Conservation (phyloP, 2,329 filamentous ascomycete species). For the Aspergillus tanneri region DNA sequence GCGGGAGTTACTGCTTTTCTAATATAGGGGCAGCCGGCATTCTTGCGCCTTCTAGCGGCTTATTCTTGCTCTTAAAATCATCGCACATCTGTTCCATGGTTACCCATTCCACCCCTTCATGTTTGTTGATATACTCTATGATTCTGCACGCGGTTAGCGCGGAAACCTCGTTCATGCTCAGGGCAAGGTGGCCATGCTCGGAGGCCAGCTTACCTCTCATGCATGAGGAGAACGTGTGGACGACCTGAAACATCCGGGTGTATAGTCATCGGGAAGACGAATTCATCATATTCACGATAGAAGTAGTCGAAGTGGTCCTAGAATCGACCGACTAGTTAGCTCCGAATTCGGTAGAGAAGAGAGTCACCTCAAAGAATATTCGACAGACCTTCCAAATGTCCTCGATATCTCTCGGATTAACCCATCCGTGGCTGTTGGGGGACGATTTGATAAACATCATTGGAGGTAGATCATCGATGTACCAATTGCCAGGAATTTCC, state of each 20-base stretch:
- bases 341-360: conserved; percentile 48
- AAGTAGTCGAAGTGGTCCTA: conserved; percentile 66
- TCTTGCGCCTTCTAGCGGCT: conserved; percentile 24
- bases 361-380: background rate
- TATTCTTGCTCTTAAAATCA: conserved; percentile 60
- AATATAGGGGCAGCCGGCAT: conserved; percentile 25
- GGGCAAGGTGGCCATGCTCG: too few relatives aligned
- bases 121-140: conserved; percentile 67
- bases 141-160: conserved; percentile 35
- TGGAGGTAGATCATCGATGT: conserved; percentile 46
- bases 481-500: conserved; percentile 48
- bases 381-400: conserved; percentile 52
- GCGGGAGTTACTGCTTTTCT: conserved; percentile 7
- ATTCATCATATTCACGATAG: conserved; percentile 73
- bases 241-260: conserved; percentile 72
- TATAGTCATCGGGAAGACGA: conserved; percentile 74
- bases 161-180: too few relatives aligned
- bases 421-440: conserved; percentile 58
- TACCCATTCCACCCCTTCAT: conserved; percentile 51
- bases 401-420: conserved; percentile 59
- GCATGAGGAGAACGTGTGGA: conserved; percentile 71
- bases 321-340: conserved; percentile 42
- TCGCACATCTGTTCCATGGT: conserved; percentile 69
- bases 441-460: conserved; percentile 50
- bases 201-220: conserved; percentile 59